These are phyloP conservation scores for Orbilia javanica DNA, from an alignment of 2,329 filamentous ascomycete genomes.

Conservation along the genomic window DNA sequence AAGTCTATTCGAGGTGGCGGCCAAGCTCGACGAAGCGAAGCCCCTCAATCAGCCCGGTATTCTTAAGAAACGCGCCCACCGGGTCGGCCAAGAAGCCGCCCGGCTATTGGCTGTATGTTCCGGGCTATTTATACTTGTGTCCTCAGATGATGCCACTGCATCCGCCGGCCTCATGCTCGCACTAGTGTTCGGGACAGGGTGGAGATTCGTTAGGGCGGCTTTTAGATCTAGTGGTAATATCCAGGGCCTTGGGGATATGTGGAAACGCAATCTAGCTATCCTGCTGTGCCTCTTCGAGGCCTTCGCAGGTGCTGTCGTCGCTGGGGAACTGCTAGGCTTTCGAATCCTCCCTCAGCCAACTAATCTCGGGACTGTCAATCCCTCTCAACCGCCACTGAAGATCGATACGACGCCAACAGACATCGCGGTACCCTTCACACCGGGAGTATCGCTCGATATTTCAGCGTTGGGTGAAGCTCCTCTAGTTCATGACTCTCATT, in stretches of 20 bases:
- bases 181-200: constrained; percentile 29
- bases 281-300: constrained; percentile 43
- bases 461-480: background rate
- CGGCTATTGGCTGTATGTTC: constrained; percentile 47
- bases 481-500: background rate
- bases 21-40: constrained; percentile 44
- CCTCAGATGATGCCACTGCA: constrained; percentile 16
- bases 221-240: constrained; percentile 15
- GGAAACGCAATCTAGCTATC: constrained; percentile 39
- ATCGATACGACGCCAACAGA: constrained; percentile 28
- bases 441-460: constrained; percentile 33
- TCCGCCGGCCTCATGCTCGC: constrained; percentile 32
- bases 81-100: constrained; percentile 43
- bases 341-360: background rate
- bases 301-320: constrained; percentile 14
- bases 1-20: constrained; percentile 50
- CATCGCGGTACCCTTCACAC: constrained; percentile 23
- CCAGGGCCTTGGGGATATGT: constrained; percentile 28
- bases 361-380: background rate
- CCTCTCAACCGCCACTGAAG: constrained; percentile 7
- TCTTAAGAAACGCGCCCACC: constrained; percentile 46
- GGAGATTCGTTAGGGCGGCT: constrained; percentile 35
- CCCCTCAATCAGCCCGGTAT: constrained; percentile 54
- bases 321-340: constrained; percentile 41
- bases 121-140: constrained; percentile 42